Base-by-base conservation (phyloP, 805 yeast species). In the Pichia phayaonensis region DNA sequence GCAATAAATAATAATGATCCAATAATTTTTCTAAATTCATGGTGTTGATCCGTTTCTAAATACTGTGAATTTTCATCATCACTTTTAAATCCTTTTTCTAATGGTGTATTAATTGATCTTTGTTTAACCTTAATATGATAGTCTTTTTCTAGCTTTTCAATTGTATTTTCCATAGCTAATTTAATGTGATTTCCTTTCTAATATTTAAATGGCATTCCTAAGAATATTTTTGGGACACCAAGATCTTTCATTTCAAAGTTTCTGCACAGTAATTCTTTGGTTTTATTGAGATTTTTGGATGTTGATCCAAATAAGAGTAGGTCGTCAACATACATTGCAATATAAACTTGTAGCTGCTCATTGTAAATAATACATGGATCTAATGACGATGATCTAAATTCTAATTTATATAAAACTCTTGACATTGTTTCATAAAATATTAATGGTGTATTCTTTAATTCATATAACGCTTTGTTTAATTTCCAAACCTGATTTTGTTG, bases 1-100 rank as follows among this genome's bases (percentile, higher is more conserved):
- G 52, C 49, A 15, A 48, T 29, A 22, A 20, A 53, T 41, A 38
- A 15, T 22, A 48, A 27, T 2, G 45, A 41, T 16, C 56, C 48
- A 20, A 50, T 43, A 4, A 48, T 22, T 36, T 41, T 34, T 34
- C 52, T 26, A 22, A 42, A 53, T 31, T 36, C 16, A 6, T 18
- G 15, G 24, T 44, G 44, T 21, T 45, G 43, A 23, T 45, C 38
- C 5, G 13, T 24, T 8, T 41, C 13, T 22, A 50, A 27, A 1
- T 23, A 22, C 18, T 36, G 39, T 27, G 42, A 40, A 15, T 20
- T 23, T 8, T 16, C 22, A 26, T 22, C 22, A 36, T 34, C 38
- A 29, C 20, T 20, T n/a, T 42, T 39, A 16, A 47, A 45, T 12
- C 40, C 23, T 22, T 49, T 49, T 15, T 7, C 29, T 12, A 47